Conservation (phyloP, 2,329 filamentous ascomycete species). For the Ascomycota sp. region DNA sequence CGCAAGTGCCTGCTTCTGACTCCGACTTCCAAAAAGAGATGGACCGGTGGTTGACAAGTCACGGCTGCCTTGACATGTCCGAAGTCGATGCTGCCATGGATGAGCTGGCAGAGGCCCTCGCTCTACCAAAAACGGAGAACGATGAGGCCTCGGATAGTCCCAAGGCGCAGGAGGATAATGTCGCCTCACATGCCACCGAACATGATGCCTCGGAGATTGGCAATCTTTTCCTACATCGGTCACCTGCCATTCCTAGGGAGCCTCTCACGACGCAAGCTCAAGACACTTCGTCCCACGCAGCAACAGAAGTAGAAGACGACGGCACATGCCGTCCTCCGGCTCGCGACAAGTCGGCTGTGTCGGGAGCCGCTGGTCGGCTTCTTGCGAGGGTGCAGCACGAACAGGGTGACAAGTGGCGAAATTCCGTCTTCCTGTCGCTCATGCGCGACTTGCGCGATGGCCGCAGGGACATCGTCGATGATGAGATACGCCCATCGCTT, state of each 20-base stretch:
- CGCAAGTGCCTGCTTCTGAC: constrained; percentile 6
- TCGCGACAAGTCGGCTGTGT: constrained; percentile 14
- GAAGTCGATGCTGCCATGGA: constrained; percentile 23
- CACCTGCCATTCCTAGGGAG: neutral
- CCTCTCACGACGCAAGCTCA: neutral
- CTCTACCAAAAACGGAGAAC: constrained; percentile 14
- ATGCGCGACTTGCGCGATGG: constrained; percentile 26
- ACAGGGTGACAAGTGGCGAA: constrained; percentile 24
- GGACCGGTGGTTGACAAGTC: constrained; percentile 18
- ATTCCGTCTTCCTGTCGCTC: constrained; percentile 21
- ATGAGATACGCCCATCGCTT: constrained; percentile 12
- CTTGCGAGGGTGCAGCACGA: constrained; percentile 23
- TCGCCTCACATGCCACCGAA: constrained; percentile 6
- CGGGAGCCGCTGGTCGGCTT: constrained; percentile 20
- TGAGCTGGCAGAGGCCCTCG: constrained; percentile 12
- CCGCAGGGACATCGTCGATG: constrained; percentile 20
- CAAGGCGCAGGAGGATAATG: neutral
- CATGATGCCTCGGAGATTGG: constrained; percentile 13
- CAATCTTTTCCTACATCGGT: constrained; percentile 10
- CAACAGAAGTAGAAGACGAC: constrained; percentile 2
- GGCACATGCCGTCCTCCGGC: too few species aligned
- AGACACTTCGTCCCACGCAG: neutral
- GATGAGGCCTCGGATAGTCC: constrained; percentile 8
- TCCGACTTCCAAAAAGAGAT: constrained; percentile 21
- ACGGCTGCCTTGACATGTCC: constrained; percentile 14